These are phyloP conservation scores for Talaromyces stipitatus DNA, from an alignment of 495 filamentous ascomycete genomes.

Conservation along the genomic window DNA sequence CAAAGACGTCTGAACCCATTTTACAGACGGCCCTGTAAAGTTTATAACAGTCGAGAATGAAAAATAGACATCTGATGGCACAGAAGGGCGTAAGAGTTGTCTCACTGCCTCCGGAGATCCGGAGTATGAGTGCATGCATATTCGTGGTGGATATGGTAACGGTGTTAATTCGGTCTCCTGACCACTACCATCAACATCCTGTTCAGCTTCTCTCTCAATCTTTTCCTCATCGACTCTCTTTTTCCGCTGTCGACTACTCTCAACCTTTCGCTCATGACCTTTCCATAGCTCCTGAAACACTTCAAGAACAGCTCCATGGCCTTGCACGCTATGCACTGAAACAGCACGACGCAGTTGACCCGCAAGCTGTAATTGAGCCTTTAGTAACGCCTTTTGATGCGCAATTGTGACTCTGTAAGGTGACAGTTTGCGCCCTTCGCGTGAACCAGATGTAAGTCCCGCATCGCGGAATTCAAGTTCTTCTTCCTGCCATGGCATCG, in stretches of 20 bases:
- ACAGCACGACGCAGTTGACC: conserved; percentile 74
- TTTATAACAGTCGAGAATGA: conserved; percentile 86
- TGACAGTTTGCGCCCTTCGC: conserved; percentile 69
- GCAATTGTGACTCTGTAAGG: conserved; percentile 66
- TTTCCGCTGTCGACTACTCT: conserved; percentile 55
- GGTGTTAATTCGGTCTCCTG: conserved; percentile 16
- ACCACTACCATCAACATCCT: conserved; percentile 17
- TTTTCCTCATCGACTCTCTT: conserved; percentile 22
- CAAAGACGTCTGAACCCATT: conserved; percentile 57
- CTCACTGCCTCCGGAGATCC: conserved; percentile 67
- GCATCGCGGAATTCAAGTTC: conserved; percentile 45
- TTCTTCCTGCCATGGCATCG: conserved; percentile 49
- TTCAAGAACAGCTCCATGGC: conserved; percentile 76
- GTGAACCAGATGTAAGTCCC: conserved; percentile 66
- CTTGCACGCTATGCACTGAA: conserved; percentile 86
- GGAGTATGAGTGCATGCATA: conserved; percentile 92
- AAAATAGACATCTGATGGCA: conserved; percentile 75
- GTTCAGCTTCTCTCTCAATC: conserved; percentile 28
- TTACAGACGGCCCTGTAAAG: conserved; percentile 48
- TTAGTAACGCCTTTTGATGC: conserved; percentile 70
- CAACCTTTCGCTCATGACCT: conserved; percentile 64
- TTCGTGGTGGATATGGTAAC: conserved; percentile 73
- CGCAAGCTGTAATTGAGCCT: conserved; percentile 78
- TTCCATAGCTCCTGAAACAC: conserved; percentile 69
- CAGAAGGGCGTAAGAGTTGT: conserved; percentile 67